Evolutionary conservation across 2,329 filamentous ascomycete species (phyloP), one percentile per base, ranked within the genome.

Genomic region (Balansia obtecta): DNA sequence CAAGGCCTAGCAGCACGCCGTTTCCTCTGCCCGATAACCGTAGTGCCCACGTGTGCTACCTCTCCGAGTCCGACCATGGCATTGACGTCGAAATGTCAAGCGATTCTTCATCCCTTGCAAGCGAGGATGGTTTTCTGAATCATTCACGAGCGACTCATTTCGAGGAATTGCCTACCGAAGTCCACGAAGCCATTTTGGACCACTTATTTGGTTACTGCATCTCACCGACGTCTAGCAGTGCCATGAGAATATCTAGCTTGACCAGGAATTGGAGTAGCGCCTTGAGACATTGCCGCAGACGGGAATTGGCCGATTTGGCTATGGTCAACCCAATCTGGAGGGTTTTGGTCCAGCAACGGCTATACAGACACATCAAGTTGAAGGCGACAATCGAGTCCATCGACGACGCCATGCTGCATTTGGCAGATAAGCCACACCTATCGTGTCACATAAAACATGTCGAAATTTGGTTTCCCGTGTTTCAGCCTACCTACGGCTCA

Each of bases 381-480:
- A 85, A 86, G 66, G 85, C 82, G 0, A 86, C 83, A 0, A 69
- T 77, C 38, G 72, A 77, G n/a, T 82, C 76, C 15, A 67, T 86
- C 40, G 68, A 76, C 41, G 72, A 80, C 45, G 78, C 83, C 7
- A 70, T 76, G 54, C 55, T 68, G 34, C 87, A 83, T 70, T 85
- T 88, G 56, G 63, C 68, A 15, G 56, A 65, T 10, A 74, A 81
- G 52, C 69, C 73, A 30, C 77, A 85, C 58, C 74, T 88, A 6
- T 73, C 77, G 18, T 57, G 66, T 9, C 80, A 86, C 56, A 79
- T 88, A 53, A 82, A 80, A 56, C 85, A 88, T 59, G 76, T 88
- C 52, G 85, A 88, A 65, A 73, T 88, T 41, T 88, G 85, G 83
- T 85, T 88, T 54, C 85, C 85, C 3, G 83, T 88, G 40, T 88